Base-by-base conservation (phyloP, 805 yeast species). In the Kockiozyma suomiensis region DNA sequence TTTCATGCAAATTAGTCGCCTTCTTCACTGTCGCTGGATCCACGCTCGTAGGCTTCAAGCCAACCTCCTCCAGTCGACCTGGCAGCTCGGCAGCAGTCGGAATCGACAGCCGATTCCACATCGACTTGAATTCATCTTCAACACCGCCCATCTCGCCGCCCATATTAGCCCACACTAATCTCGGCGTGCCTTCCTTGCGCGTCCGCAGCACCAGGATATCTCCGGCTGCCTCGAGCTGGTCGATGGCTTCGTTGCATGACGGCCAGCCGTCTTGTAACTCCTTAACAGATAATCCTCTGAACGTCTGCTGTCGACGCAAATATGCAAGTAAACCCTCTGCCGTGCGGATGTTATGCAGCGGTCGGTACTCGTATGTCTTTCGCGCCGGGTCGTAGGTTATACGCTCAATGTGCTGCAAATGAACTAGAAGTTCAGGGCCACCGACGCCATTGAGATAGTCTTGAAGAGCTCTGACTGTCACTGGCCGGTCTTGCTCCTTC, bases 31-130 rank as follows among this genome's bases (percentile, higher is more conserved):
- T 83, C 43, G 91, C 89, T n/a, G 99, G 98, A 72, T 94, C 99
- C n/a, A 91, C 94, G 70, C 94, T 88, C 0, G 98, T 93, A 8
- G 99, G 99, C 73, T 91, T 94, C 73, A 94, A 81, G n/a, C 97
- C 93, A 61, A 88, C 85, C 61, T 85, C 89, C 60, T 87, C 82
- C 64, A 94, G 79, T 58, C 84, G 83, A 56, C 86, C 84, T 26
- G 96, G 96, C 62, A 94, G 78, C 57, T 87, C 96, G 54, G 88
- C 87, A 30, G 86, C 84, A 32, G 86, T 86, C 2, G 99, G 99
- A 33, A 93, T 80, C 68, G 85, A 85, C 17, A 90, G 86, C 38
- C 77, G 76, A 59, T 81, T 80, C 99, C 99, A 94, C 81, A 87
- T 82, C 45, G 78, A 81, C 43, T 85, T 86, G 73, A 92, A 94